These are phyloP conservation scores for Lactifluus volemus DNA, from an alignment of 768 basidiomycete genomes.

Conservation along the genomic window DNA sequence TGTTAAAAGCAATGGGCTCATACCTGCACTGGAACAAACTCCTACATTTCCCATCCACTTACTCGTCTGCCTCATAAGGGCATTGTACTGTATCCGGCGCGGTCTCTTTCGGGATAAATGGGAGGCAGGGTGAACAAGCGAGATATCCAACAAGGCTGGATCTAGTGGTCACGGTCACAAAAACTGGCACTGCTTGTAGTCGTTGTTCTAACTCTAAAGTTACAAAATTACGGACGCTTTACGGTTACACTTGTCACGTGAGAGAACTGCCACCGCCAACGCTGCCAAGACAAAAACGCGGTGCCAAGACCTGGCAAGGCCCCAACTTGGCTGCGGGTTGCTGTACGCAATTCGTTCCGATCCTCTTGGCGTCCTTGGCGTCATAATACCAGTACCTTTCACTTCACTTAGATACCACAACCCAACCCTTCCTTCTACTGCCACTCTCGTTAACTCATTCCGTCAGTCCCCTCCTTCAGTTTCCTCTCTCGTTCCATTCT, in stretches of 20 bases:
- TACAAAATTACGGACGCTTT: neutral
- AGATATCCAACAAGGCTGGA: neutral
- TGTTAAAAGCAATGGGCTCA: slow-evolving; percentile 5
- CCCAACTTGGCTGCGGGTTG: too few species aligned
- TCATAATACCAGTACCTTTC: neutral
- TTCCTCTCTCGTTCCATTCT: too few species aligned
- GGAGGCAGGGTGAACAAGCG: neutral
- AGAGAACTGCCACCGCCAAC: too few species aligned
- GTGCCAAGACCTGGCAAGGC: too few species aligned
- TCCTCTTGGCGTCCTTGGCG: neutral
- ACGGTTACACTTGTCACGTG: neutral
- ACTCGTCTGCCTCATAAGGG: neutral
- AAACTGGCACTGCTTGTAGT: neutral
- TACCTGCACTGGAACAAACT: neutral
- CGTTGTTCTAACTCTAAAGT: neutral
- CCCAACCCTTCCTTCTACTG: neutral
- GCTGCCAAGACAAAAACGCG: too few species aligned
- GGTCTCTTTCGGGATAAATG: slow-evolving; percentile 78
- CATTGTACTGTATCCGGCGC: slow-evolving; percentile 60
- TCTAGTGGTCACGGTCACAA: neutral
- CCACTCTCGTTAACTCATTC: neutral
- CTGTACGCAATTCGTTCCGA: too few species aligned
- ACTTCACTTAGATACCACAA: neutral
- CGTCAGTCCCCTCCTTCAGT: neutral
- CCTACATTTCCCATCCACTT: neutral